These are phyloP conservation scores for Boletus bicolor DNA, from an alignment of 768 basidiomycete genomes.

Conservation along the genomic window DNA sequence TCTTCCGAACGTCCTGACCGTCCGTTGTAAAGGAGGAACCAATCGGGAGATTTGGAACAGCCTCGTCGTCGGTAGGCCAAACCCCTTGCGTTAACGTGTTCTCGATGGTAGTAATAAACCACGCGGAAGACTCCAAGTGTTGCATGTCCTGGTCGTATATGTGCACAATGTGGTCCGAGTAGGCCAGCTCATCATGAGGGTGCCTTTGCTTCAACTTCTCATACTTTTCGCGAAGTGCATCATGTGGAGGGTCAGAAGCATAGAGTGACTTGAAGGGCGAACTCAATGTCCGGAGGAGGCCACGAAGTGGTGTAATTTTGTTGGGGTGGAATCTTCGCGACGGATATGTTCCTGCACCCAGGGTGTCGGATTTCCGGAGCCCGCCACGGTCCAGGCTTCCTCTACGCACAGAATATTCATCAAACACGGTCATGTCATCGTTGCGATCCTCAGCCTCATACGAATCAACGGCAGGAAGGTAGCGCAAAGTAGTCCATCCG, in stretches of 20 bases:
- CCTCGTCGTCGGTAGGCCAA: slow-evolving; percentile 1
- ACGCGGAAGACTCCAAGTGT: neutral
- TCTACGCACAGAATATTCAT: neutral
- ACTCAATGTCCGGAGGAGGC: neutral
- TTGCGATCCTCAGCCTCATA: neutral
- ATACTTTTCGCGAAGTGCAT: no score
- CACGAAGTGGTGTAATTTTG: neutral
- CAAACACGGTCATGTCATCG: neutral
- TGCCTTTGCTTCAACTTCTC: no score
- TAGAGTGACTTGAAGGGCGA: neutral
- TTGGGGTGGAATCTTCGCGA: neutral
- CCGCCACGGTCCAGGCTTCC: neutral
- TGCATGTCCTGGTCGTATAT: neutral
- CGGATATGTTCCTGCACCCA: neutral
- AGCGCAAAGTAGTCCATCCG: neutral
- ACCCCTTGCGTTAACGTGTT: neutral
- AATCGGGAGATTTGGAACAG: neutral
- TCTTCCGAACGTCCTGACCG: neutral
- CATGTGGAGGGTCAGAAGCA: no score
- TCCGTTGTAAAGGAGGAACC: neutral
- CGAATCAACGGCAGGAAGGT: neutral
- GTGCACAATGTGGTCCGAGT: no score
- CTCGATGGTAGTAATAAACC: neutral
- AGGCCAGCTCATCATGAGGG: no score
- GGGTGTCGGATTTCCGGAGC: neutral